Evolutionary conservation across 176 grass and related monocot species (phyloP), one percentile per base, ranked within the genome.

Genomic region (Carex myosuroides): DNA sequence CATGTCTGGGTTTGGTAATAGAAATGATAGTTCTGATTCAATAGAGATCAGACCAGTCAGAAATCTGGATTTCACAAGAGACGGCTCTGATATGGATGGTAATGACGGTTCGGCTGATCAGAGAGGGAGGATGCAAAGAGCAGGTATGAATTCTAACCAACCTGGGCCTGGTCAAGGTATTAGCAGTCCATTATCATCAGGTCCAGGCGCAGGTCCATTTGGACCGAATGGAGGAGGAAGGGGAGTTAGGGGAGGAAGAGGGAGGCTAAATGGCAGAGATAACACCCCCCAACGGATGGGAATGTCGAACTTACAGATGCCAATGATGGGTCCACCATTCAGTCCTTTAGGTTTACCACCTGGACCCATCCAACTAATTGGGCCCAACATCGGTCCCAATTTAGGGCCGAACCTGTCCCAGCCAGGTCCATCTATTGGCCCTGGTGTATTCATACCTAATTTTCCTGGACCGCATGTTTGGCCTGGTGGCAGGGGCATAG

Each of bases 11-110:
- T 94, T 90, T 91, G 89, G 90, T 58, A 92, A 88, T 85, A 82
- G 89, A 64, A 88, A 97, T 81, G 95, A 97, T 54, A 88, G 56
- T 87, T 98, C 91, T 85, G 95, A 98, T 86, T 98, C 95, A 54
- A 98, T 98, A 81, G 91, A 95, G 83, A 98, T 98, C 75, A 87
- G 91, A 74, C 95, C 95, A 56, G 91, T 87, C 55, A 93, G 81
- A 32, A 93, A 89, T 58, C 87, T 98, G 84, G 91, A 98, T 85
- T 98, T 98, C 82, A 88, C 86, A 82, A 91, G 64, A 73, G 90
- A 94, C n/a, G 84, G 89, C 33, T 86, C 92, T 39, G 76, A 85
- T 90, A 87, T 93, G 55, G 91, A 85, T 41, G 88, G 70, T 89
- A 98, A 84, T 86, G 64, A 84, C 81, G 90, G 92, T 20, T 39